Conservation (phyloP, 2,329 filamentous ascomycete genomes). For the Exserohilum rostratum region DNA sequence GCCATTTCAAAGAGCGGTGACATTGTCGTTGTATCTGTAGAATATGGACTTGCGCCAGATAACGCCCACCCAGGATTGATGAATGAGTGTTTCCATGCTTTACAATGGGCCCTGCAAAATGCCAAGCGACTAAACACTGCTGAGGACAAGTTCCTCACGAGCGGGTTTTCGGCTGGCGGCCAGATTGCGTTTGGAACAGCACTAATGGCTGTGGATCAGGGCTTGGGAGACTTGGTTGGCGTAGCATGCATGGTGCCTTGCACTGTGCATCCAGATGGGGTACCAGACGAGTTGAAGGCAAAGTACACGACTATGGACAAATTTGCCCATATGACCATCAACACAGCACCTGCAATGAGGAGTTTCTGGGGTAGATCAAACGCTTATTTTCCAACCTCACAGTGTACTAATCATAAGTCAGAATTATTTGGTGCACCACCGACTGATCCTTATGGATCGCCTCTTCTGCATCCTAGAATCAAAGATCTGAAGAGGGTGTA, state of each 20-base stretch:
- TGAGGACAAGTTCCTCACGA: conserved; percentile 41
- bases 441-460: conserved; percentile 41
- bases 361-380: conserved; percentile 36
- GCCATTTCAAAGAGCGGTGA: conserved; percentile 29
- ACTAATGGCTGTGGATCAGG: conserved; percentile 48
- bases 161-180: conserved; percentile 50
- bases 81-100: conserved; percentile 45
- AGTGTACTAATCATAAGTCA: background rate
- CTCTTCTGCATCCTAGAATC: conserved; percentile 38
- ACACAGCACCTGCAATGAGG: conserved; percentile 44
- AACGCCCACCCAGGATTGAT: conserved; percentile 44
- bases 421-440: conserved; percentile 38
- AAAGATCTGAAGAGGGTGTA: conserved; percentile 43
- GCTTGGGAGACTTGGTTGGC: conserved; percentile 45
- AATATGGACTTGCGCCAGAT: conserved; percentile 45
- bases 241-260: conserved; percentile 48
- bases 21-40: conserved; percentile 44
- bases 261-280: conserved; percentile 46
- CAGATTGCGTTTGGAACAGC: conserved; percentile 47
- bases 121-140: conserved; percentile 30
- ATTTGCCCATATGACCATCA: conserved; percentile 46
- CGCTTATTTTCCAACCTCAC: no score
- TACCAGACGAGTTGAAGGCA: conserved; percentile 44
- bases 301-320: conserved; percentile 47
- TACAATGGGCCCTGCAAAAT: conserved; percentile 40